phyloP scores from a whole-genome alignment of 23 red algal genomes.

The Gracilaria gracilis region DNA sequence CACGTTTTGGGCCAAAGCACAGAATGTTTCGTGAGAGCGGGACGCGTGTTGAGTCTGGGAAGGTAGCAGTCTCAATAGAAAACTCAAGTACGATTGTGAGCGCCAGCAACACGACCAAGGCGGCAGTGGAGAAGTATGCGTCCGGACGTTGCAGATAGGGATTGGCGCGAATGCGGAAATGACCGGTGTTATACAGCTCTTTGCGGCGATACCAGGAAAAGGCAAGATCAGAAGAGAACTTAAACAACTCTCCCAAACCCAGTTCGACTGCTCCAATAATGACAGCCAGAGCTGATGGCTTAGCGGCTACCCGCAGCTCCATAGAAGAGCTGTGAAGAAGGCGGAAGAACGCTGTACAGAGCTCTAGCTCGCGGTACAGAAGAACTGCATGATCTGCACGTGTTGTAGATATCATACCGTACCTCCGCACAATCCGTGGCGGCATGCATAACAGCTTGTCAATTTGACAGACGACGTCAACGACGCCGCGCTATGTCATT shows the following conservation, averaged over 20 bases:
- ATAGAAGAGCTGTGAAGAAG: neutral
- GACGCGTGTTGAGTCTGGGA: neutral
- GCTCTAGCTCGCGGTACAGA: no score
- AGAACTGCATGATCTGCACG: no score
- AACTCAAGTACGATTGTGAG: conserved; percentile 28
- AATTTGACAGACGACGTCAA: no score
- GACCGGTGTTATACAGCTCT: conserved; percentile 7
- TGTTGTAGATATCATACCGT: no score
- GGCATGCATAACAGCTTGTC: no score
- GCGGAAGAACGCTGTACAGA: no score
- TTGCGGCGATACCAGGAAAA: conserved; percentile 6
- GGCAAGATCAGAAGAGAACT: neutral
- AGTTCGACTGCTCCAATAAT: conserved; percentile 14
- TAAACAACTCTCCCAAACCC: conserved; percentile 5
- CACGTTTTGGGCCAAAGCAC: conserved; percentile 18
- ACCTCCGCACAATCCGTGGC: no score
- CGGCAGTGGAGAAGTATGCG: neutral
- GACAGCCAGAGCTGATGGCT: conserved; percentile 13
- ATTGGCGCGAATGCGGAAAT: conserved; percentile 11
- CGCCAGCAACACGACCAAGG: neutral
- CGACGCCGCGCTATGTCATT: no score
- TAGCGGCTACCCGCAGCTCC: conserved; percentile 5
- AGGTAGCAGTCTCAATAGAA: conserved; percentile 5
- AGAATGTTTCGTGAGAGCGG: neutral
- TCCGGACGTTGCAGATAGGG: conserved; percentile 6